These are phyloP conservation scores for Capronia coronata DNA, from an alignment of 2,329 filamentous ascomycete species.

Conservation along the genomic window DNA sequence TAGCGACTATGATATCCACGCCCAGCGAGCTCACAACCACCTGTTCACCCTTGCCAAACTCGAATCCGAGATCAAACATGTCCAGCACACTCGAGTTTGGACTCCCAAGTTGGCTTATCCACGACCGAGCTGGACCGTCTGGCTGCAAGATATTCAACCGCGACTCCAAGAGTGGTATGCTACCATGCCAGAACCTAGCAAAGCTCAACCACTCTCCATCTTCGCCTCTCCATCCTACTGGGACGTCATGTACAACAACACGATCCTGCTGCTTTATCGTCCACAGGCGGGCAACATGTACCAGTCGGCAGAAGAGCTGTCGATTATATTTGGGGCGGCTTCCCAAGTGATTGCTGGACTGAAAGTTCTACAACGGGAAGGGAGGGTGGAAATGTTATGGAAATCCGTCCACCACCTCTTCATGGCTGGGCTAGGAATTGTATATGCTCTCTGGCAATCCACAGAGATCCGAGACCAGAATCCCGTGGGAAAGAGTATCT, in stretches of 20 bases:
- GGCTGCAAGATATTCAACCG: slow-evolving; percentile 31
- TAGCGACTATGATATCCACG: slow-evolving; percentile 30
- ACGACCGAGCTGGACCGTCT: slow-evolving; percentile 29
- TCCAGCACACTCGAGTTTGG: slow-evolving; percentile 31
- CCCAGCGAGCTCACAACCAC: slow-evolving; percentile 32
- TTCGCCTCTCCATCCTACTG: slow-evolving; percentile 32
- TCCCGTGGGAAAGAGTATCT: slow-evolving; percentile 25
- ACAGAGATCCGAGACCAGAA: slow-evolving; percentile 30
- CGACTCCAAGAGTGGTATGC: slow-evolving; percentile 32
- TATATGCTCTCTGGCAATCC: slow-evolving; percentile 34
- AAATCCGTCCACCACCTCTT: slow-evolving; percentile 33
- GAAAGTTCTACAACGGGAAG: slow-evolving; percentile 32
- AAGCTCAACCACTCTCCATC: slow-evolving; percentile 30
- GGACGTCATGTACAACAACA: slow-evolving; percentile 32
- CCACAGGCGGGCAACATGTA: slow-evolving; percentile 28
- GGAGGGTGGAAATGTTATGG: slow-evolving; percentile 32
- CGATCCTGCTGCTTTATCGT: slow-evolving; percentile 32
- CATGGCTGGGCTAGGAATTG: slow-evolving; percentile 32
- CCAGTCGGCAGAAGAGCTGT: slow-evolving; percentile 27
- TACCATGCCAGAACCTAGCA: slow-evolving; percentile 29
- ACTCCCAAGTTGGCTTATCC: slow-evolving; percentile 30
- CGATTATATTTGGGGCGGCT: slow-evolving; percentile 29
- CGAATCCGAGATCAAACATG: slow-evolving; percentile 35
- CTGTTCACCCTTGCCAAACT: slow-evolving; percentile 30
- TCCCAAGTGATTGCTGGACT: slow-evolving; percentile 30